Percentiles rank a stretch among this genome's conserved stretches.
These are phyloP conservation scores for Venturia pyrina DNA, from an alignment of 2,329 filamentous ascomycete genomes.

Conservation along the genomic window DNA sequence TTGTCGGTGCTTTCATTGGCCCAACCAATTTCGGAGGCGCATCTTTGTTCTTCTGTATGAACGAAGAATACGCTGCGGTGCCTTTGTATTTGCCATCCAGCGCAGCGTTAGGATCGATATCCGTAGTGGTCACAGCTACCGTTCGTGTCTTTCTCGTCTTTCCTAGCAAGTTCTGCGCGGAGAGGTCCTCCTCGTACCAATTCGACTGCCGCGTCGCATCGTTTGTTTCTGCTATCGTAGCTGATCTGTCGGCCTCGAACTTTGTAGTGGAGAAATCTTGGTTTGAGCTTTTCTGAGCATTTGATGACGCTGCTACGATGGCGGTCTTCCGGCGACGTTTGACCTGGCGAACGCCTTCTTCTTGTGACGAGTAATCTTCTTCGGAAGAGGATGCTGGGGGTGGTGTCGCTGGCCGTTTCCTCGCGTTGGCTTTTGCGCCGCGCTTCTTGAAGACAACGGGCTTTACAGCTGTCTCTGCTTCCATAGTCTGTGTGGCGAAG, in stretches of 20 bases:
- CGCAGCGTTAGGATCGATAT: not conserved
- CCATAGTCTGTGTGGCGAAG: not conserved
- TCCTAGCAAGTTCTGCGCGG: slow-evolving; percentile 48
- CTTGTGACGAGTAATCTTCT: slow-evolving; percentile 62
- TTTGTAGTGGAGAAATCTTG: slow-evolving; percentile 33
- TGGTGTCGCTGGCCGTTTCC: slow-evolving; percentile 73
- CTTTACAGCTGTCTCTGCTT: not conserved
- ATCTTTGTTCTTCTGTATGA: slow-evolving; percentile 74
- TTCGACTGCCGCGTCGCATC: slow-evolving; percentile 84
- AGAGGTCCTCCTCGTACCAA: slow-evolving; percentile 69
- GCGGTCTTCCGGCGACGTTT: slow-evolving; percentile 71
- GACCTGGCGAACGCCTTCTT: slow-evolving; percentile 63
- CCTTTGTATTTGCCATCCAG: slow-evolving; percentile 65
- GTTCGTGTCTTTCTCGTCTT: slow-evolving; percentile 37
- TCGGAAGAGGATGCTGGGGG: slow-evolving; percentile 53
- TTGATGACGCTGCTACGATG: slow-evolving; percentile 54
- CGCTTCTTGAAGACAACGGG: slow-evolving; percentile 75
- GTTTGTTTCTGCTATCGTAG: slow-evolving; percentile 57
- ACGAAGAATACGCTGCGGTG: slow-evolving; percentile 58
- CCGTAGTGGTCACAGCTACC: not conserved
- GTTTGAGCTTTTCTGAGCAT: slow-evolving; percentile 23
- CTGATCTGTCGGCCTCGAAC: slow-evolving; percentile 51
- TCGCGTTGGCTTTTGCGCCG: slow-evolving; percentile 63
- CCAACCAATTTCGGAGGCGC: slow-evolving; percentile 62
- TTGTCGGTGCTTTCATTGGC: slow-evolving; percentile 78